Conservation (phyloP, 2,329 filamentous ascomycete genomes). For the Claviceps africana region DNA sequence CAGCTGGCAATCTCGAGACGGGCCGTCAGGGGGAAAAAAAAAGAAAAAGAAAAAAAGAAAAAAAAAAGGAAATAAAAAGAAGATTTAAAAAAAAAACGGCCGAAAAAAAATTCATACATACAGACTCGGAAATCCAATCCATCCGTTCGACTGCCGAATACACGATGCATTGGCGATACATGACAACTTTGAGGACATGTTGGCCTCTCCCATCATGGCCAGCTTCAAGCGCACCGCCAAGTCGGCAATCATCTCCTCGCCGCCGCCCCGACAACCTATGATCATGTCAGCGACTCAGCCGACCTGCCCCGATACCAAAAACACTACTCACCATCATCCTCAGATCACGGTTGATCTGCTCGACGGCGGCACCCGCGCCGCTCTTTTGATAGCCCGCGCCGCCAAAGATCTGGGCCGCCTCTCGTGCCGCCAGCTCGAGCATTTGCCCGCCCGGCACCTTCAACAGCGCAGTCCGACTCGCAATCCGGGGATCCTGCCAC, state of each 20-base stretch:
- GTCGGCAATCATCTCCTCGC: slow-evolving; percentile 39
- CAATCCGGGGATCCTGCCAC: slow-evolving; percentile 19
- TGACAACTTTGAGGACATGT: slow-evolving; percentile 7
- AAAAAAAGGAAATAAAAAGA: too few relatives aligned
- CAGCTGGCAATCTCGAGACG: neutral
- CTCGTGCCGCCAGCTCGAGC: slow-evolving; percentile 34
- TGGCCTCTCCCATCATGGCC: slow-evolving; percentile 8
- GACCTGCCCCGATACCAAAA: neutral
- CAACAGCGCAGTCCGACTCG: slow-evolving; percentile 17
- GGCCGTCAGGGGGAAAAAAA: neutral
- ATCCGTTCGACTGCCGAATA: neutral
- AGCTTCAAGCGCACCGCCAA: slow-evolving; percentile 35
- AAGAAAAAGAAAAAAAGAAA: too few relatives aligned
- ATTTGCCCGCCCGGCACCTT: slow-evolving; percentile 37
- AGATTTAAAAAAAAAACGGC: neutral
- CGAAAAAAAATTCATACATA: neutral
- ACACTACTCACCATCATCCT: slow-evolving; percentile 15
- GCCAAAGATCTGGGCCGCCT: slow-evolving; percentile 41
- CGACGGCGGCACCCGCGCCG: slow-evolving; percentile 33
- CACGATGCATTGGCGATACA: neutral
- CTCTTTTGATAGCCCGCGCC: slow-evolving; percentile 36
- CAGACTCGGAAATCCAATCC: neutral
- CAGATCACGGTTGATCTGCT: slow-evolving; percentile 38
- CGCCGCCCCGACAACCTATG: slow-evolving; percentile 38
- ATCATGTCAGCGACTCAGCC: neutral